Conservation (phyloP, 73 alveolate species). For the Paramecium primaurelia region DNA sequence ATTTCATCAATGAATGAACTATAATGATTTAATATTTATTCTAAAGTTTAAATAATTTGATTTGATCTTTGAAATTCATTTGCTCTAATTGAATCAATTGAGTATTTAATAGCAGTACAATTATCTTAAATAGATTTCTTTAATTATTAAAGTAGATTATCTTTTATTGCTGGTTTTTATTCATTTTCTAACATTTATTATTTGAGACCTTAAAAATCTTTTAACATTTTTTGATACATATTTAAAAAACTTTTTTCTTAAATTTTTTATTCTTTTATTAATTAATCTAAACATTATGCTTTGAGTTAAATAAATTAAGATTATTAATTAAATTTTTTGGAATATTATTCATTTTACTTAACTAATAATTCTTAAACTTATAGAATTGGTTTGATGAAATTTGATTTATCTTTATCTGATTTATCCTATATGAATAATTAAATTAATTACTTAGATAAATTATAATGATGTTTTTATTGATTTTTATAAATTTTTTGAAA, state of each 20-base stretch:
- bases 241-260: background rate
- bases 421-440: background rate
- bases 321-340: background rate
- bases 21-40: background rate
- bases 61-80: background rate
- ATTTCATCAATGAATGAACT: background rate
- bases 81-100: background rate
- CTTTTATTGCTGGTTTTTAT: background rate
- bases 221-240: conserved; percentile 27
- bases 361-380: background rate
- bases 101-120: background rate
- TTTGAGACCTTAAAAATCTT: background rate
- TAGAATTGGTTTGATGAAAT: background rate
- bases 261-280: background rate
- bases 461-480: background rate
- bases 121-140: background rate
- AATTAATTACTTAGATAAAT: background rate
- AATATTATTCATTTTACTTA: background rate
- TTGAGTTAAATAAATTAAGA: background rate
- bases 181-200: background rate
- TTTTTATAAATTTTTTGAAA: background rate
- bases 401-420: conserved; percentile 4
- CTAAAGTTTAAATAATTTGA: background rate
- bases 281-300: background rate
- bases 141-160: background rate